Base-by-base conservation (phyloP, 1,284 basidiomycete genomes). In the Leccinum subatratum region DNA sequence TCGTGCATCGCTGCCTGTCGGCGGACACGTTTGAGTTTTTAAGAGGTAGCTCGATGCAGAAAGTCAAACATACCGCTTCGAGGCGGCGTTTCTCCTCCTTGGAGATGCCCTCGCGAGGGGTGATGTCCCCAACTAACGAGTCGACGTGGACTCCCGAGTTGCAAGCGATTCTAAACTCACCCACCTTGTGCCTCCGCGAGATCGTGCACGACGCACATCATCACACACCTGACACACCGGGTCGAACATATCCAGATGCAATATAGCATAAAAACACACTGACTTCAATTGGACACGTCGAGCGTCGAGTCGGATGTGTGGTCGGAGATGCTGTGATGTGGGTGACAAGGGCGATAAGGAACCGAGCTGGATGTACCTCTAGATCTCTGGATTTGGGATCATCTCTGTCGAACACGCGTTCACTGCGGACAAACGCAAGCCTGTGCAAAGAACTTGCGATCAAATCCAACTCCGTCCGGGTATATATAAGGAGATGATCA, bases 131-230 rank as follows among this genome's bases (percentile, higher is more conserved):
- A 3, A 98, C 96, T 87, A 6, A 7, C 3, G 12, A 51, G 0
- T 22, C n/a, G 45, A 48, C 3, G 11, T 25, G 30, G 54, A 37
- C 20, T 25, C 25, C 25, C 48, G 65, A 74, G 62, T 63, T 18
- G 22, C 4, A 14, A 22, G 11, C 11, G 11, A 6, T n/a, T 59
- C 16, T 4, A 34, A 4, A 32, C 3, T 2, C 4, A 39, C 22
- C 5, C 9, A 86, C 90, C 89, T 79, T 96, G 93, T 1, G 96
- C 96, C 78, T 98, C 96, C 12, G 96, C 96, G 12, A 99, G 85
- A 79, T 99, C 96, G 74, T 98, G 96, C 7, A 98, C 93, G 20
- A 98, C 74, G 16, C 89, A 89, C 84, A 98, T 86, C 89, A 93
- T 89, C 9, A 94, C 90, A 68, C 93, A 95, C 82, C 92, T 96